phyloP scores from a whole-genome alignment of 2,329 filamentous ascomycete genomes.

The Cladosporium sphaerospermum region DNA sequence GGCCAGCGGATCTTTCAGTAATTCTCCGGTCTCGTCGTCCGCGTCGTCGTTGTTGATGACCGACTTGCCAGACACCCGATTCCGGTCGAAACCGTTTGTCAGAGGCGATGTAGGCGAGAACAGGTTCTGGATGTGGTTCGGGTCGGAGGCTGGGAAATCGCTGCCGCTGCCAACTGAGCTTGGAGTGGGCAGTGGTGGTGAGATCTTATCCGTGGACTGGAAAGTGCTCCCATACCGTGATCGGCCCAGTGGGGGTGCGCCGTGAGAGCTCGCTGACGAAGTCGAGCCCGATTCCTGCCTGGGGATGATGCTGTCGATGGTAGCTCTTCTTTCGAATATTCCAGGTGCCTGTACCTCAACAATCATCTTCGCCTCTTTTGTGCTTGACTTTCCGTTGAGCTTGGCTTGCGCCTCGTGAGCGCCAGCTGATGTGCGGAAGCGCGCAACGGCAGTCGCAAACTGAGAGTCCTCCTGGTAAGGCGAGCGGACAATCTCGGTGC shows the following conservation, averaged over 20 bases:
- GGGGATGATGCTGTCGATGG: conserved; percentile 43
- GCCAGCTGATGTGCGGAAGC: conserved; percentile 51
- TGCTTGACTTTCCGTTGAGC: conserved; percentile 57
- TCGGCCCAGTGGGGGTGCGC: conserved; percentile 15
- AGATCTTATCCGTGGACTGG: conserved; percentile 55
- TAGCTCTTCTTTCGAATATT: conserved; percentile 40
- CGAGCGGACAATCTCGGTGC: conserved; percentile 51
- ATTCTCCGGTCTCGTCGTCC: conserved; percentile 64
- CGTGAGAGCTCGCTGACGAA: conserved; percentile 41
- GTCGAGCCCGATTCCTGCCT: conserved; percentile 41
- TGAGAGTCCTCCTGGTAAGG: conserved; percentile 50
- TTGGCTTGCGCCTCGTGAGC: conserved; percentile 55
- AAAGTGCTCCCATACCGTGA: conserved; percentile 59
- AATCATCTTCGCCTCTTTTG: conserved; percentile 54
- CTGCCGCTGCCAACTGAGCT: conserved; percentile 45
- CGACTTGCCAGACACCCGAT: conserved; percentile 60
- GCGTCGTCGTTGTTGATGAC: conserved; percentile 64
- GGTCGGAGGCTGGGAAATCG: conserved; percentile 55
- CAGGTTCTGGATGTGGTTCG: conserved; percentile 51
- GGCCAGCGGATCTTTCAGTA: conserved; percentile 66
- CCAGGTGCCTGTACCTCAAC: conserved; percentile 47
- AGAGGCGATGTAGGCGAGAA: conserved; percentile 71
- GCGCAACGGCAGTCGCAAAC: conserved; percentile 54
- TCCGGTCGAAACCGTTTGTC: conserved; percentile 59
- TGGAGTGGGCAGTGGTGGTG: conserved; percentile 46